Conservation (phyloP, 306 rosid genomes). For the Prunus davidiana region DNA sequence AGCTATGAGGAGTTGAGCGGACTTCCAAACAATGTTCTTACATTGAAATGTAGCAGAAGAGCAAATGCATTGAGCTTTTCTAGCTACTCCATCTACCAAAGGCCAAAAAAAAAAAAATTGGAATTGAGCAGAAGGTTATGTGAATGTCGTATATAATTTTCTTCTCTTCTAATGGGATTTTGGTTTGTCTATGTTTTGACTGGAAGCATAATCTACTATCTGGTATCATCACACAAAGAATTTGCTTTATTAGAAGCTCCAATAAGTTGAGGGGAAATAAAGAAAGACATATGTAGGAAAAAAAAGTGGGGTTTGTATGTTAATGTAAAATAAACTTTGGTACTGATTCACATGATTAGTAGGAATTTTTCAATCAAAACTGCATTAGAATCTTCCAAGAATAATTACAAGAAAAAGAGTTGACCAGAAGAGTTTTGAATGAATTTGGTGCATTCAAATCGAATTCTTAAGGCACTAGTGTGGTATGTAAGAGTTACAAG, state of each 20-base stretch:
- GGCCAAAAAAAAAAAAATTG: not conserved
- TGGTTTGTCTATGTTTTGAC: not conserved
- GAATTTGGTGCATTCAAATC: not conserved
- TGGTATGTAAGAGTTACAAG: not conserved
- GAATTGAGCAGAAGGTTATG: not conserved
- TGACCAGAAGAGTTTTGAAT: not conserved
- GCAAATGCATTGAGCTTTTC: not conserved
- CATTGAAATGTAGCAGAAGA: not conserved
- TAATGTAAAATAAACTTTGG: no score
- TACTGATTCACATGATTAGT: no score
- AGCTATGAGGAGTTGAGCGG: not conserved
- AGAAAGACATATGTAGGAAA: no score
- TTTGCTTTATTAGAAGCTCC: no score
- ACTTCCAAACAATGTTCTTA: not conserved
- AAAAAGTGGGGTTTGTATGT: not conserved
- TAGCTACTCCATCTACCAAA: not conserved
- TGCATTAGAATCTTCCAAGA: no score
- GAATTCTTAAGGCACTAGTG: not conserved
- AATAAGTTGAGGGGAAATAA: no score
- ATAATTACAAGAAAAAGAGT: not conserved
- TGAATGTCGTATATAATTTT: not conserved
- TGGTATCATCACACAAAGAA: no score
- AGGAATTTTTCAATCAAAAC: no score
- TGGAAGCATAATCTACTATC: not conserved
- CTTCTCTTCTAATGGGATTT: not conserved